Evolutionary conservation across 2,329 filamentous ascomycete genomes (phyloP).

Genomic region (Penicillium sumatraense): DNA sequence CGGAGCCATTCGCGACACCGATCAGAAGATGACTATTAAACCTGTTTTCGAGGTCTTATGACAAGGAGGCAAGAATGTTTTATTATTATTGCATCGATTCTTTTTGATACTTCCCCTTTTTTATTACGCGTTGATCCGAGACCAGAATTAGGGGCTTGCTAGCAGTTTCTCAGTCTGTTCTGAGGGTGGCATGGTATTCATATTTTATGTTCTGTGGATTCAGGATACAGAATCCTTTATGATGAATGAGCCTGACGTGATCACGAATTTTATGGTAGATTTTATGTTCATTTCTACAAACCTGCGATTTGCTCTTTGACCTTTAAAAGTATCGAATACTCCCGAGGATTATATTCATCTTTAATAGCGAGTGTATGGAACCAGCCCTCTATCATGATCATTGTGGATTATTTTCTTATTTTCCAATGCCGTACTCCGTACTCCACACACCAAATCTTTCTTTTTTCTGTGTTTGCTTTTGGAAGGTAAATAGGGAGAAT

Average conservation of each 20-base stretch:
- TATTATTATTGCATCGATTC: neutral
- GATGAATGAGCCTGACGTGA: neutral
- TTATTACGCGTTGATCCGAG: neutral
- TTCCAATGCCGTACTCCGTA: no score
- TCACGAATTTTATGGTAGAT: neutral
- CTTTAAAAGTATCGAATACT: neutral
- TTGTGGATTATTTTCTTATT: no score
- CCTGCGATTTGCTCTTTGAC: neutral
- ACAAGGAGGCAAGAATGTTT: neutral
- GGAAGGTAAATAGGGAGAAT: no score
- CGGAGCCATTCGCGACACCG: conserved; percentile 22
- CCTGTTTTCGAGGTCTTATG: neutral
- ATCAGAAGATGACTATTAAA: conserved; percentile 14
- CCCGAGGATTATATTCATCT: neutral
- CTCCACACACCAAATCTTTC: no score
- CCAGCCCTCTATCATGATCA: no score
- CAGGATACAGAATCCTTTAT: neutral
- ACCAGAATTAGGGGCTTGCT: neutral
- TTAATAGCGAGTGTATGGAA: no score
- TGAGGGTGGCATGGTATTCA: neutral
- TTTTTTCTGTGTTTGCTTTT: no score
- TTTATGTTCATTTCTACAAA: neutral
- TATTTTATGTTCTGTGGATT: neutral
- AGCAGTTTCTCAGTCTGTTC: neutral
- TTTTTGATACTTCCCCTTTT: neutral